phyloP scores from a whole-genome alignment of 257 asterid genomes.

The Capsicum pubescens region DNA sequence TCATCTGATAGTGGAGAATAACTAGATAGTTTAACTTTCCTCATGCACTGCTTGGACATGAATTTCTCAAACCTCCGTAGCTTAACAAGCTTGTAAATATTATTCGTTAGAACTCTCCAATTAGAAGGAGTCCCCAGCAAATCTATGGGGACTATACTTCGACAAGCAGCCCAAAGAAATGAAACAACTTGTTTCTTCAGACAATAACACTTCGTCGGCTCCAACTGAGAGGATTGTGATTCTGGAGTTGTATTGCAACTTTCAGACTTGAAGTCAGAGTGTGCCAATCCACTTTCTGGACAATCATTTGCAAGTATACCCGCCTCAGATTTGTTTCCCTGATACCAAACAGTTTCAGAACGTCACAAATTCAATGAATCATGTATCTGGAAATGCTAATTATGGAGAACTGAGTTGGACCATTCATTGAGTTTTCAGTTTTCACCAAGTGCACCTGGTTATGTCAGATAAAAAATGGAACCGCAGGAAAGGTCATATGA shows the following conservation, averaged over 20 bases:
- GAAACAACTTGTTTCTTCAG: constrained; percentile 75
- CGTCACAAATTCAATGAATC: background rate
- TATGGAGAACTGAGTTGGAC: constrained; percentile 22
- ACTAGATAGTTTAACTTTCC: constrained; percentile 62
- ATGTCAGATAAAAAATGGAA: constrained; percentile 3
- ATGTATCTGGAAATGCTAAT: constrained; percentile 18
- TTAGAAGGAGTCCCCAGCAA: constrained; percentile 75
- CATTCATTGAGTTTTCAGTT: background rate
- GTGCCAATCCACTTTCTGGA: constrained; percentile 30
- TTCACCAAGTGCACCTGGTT: constrained; percentile 2
- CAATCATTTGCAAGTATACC: constrained; percentile 30
- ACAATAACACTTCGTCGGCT: constrained; percentile 55
- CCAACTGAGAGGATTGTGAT: constrained; percentile 39
- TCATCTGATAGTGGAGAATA: constrained; percentile 53
- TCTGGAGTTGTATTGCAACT: constrained; percentile 37
- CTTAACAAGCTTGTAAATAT: constrained; percentile 66
- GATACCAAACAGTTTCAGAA: constrained; percentile 34
- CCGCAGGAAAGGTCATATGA: background rate
- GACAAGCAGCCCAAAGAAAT: constrained; percentile 84
- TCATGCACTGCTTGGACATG: constrained; percentile 68
- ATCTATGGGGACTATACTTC: constrained; percentile 72
- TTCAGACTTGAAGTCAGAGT: constrained; percentile 33
- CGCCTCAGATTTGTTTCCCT: constrained; percentile 47
- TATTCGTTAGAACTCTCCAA: constrained; percentile 72
- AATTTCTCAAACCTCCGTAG: constrained; percentile 89